Percentiles rank a stretch among this genome's conserved stretches.
Conservation (phyloP, 1,139 yeast species). For the Blastobotrys illinoisensis region DNA sequence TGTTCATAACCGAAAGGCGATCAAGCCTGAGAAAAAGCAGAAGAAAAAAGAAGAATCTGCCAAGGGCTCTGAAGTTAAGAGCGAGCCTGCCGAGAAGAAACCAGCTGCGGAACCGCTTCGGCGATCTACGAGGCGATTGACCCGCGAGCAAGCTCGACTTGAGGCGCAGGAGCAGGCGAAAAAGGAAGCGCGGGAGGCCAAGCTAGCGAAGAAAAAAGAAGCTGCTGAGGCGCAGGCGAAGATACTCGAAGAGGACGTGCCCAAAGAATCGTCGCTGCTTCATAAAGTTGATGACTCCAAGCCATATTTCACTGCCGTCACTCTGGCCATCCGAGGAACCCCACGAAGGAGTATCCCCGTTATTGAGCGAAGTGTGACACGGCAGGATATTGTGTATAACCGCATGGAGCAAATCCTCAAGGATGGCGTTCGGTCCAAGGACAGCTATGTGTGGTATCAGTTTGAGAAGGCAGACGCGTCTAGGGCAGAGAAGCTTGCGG, state of each 20-base stretch:
- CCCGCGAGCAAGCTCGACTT: not conserved
- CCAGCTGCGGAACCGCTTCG: conserved; percentile 2
- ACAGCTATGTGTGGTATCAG: conserved; percentile 75
- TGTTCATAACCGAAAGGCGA: conserved; percentile 53
- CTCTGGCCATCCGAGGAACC: conserved; percentile 57
- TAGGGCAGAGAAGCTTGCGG: conserved; percentile 26
- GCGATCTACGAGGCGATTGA: conserved; percentile 1
- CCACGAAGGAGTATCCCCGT: conserved; percentile 66
- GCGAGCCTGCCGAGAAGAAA: not conserved
- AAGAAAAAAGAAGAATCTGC: not conserved
- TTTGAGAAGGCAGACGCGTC: conserved; percentile 77
- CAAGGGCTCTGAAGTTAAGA: not conserved
- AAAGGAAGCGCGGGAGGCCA: conserved; percentile 17
- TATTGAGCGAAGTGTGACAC: conserved; percentile 61
- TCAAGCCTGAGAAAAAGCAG: conserved; percentile 26
- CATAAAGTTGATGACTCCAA: conserved; percentile 31
- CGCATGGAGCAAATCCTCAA: conserved; percentile 59
- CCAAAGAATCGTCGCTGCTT: not conserved
- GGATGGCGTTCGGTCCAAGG: conserved; percentile 56
- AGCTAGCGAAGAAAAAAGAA: conserved; percentile 14
- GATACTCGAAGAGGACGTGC: not conserved
- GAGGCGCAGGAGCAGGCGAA: not conserved
- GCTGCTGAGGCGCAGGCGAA: conserved; percentile 10
- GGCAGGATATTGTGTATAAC: conserved; percentile 48
- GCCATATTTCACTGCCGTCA: conserved; percentile 47